Evolutionary conservation across 768 basidiomycete genomes (phyloP).

Genomic region (Trametes maxima): DNA sequence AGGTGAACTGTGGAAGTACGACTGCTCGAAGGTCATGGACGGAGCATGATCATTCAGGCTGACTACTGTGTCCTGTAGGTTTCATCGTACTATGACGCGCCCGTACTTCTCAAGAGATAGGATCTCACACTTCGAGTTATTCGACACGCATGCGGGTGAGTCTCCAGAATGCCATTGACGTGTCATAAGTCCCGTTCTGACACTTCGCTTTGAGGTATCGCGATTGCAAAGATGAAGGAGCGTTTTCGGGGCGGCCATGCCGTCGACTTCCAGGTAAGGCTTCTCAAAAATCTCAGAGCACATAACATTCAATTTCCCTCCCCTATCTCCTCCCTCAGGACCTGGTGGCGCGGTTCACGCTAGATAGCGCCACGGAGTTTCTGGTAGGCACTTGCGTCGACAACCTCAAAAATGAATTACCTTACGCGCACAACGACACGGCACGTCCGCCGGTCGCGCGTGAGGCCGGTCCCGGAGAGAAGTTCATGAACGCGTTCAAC

Average conservation of each 20-base stretch:
- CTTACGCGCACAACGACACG: constrained; percentile 6
- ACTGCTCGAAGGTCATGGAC: background rate
- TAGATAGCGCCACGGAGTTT: constrained; percentile 58
- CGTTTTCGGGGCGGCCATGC: constrained; percentile 32
- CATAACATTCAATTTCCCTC: background rate
- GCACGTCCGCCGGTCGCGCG: background rate
- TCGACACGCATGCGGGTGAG: constrained; percentile 40
- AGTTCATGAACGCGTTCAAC: constrained; percentile 33
- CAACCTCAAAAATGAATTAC: constrained; percentile 34
- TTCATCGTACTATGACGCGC: constrained; percentile 40
- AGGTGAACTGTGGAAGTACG: constrained; percentile 37
- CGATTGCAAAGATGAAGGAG: constrained; percentile 32
- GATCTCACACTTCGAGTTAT: constrained; percentile 39
- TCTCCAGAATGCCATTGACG: background rate
- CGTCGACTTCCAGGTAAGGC: constrained; percentile 34
- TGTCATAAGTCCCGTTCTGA: background rate
- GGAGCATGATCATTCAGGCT: background rate
- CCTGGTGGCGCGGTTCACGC: constrained; percentile 47
- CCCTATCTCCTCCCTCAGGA: constrained; percentile 36
- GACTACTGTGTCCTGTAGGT: constrained; percentile 11
- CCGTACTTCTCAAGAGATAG: constrained; percentile 41
- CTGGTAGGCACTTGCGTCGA: constrained; percentile 49
- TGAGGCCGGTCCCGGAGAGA: constrained; percentile 10
- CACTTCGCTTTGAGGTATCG: constrained; percentile 12
- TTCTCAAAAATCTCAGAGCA: no score